These are phyloP conservation scores for Galeopsis tetrahit DNA, from an alignment of 257 asterid genomes.

Conservation along the genomic window DNA sequence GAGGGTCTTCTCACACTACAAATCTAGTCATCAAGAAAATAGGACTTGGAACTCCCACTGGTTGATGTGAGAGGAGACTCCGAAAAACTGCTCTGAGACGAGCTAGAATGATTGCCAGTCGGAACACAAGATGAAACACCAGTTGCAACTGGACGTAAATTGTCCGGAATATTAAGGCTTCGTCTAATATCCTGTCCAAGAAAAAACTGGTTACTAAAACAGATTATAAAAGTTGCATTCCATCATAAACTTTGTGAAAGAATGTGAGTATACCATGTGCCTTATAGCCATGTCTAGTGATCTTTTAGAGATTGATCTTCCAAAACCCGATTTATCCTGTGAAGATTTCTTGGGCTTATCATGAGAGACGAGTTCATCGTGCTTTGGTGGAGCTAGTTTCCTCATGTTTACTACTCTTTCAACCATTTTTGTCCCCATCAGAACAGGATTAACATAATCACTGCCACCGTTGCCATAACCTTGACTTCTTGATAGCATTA, in stretches of 20 bases:
- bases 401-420: constrained; percentile 96
- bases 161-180: constrained; percentile 40
- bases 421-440: constrained; percentile 83
- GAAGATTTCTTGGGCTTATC: constrained; percentile 54
- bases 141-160: constrained; percentile 45
- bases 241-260: neutral
- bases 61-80: constrained; percentile 59
- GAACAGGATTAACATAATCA: constrained; percentile 77
- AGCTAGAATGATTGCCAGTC: constrained; percentile 39
- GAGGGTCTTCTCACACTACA: neutral
- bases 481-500: constrained; percentile 51
- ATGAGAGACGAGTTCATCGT: constrained; percentile 40
- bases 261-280: constrained; percentile 63
- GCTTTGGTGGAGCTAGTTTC: constrained; percentile 88
- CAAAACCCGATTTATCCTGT: constrained; percentile 65
- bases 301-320: constrained; percentile 75
- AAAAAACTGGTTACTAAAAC: neutral
- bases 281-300: constrained; percentile 92
- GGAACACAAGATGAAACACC: constrained; percentile 1
- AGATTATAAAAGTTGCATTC: neutral
- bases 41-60: constrained; percentile 57
- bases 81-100: constrained; percentile 42
- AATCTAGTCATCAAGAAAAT: constrained; percentile 32
- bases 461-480: constrained; percentile 40
- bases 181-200: constrained; percentile 63